Evolutionary conservation across 225 moss, liverwort and hornwort genomes (phyloP).

Genomic region (Marchantia polymorpha): DNA sequence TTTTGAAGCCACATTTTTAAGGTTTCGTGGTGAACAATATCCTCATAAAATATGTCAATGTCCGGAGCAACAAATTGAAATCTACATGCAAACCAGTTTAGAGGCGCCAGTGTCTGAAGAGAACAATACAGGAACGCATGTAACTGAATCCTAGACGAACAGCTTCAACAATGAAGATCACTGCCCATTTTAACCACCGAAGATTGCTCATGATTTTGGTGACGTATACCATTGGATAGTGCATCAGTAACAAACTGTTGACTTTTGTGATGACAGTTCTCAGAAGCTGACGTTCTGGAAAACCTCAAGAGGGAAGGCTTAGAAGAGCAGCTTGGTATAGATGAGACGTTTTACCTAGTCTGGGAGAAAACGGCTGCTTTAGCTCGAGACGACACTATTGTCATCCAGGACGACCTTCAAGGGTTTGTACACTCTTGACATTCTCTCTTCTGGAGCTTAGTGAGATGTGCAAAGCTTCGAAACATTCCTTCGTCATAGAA

Average conservation of each 20-base stretch:
- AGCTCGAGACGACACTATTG: slow-evolving; percentile 19
- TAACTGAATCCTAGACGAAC: neutral
- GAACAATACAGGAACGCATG: neutral
- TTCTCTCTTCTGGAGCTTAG: neutral
- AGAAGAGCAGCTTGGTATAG: slow-evolving; percentile 30
- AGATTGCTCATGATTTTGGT: no score
- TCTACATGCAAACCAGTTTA: neutral
- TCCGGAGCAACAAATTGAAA: neutral
- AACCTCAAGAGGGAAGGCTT: slow-evolving; percentile 31
- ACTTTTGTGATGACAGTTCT: slow-evolving; percentile 26
- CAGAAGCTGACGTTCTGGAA: slow-evolving; percentile 37
- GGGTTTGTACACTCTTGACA: slow-evolving; percentile 25
- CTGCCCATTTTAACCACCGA: neutral
- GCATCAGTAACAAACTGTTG: neutral
- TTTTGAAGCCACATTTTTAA: neutral
- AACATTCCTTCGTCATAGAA: neutral
- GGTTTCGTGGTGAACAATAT: neutral
- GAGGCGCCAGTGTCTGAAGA: neutral
- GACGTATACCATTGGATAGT: neutral
- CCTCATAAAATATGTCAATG: neutral
- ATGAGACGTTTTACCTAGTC: slow-evolving; percentile 32
- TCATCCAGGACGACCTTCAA: slow-evolving; percentile 18
- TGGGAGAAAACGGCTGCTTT: slow-evolving; percentile 41
- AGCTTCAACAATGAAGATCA: neutral
- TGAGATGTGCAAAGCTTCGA: neutral